Evolutionary conservation across 176 grass and related monocot genomes (phyloP).

Genomic region (Aegilops tauschii): DNA sequence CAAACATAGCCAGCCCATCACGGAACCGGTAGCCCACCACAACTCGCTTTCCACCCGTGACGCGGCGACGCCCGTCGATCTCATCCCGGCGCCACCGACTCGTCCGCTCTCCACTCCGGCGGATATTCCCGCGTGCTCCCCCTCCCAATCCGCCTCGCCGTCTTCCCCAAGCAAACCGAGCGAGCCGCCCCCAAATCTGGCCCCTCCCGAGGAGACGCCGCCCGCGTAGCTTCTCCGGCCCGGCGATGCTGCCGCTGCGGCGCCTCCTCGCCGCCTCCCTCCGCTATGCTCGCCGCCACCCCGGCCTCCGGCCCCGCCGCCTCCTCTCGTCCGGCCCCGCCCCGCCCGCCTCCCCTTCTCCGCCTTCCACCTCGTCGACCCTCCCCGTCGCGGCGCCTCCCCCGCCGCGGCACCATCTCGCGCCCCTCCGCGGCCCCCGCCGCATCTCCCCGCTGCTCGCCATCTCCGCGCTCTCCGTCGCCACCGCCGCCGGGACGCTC

Average conservation of each 20-base stretch:
- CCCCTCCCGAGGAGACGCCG: not conserved
- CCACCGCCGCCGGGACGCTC: constrained; percentile 20
- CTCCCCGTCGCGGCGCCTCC: constrained; percentile 26
- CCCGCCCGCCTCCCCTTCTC: not conserved
- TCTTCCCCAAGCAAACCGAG: constrained; percentile 35
- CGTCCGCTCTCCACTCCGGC: constrained; percentile 21
- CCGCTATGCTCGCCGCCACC: constrained; percentile 15
- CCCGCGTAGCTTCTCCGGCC: not conserved
- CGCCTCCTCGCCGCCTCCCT: constrained; percentile 22
- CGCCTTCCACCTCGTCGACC: constrained; percentile 7
- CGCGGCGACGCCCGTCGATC: not conserved
- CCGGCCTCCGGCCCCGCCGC: constrained; percentile 14
- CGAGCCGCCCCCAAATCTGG: not conserved
- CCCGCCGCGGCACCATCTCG: constrained; percentile 38
- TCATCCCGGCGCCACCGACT: not conserved
- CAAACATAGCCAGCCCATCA: constrained; percentile 22
- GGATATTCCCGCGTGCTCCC: constrained; percentile 34
- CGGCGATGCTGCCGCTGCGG: constrained; percentile 52
- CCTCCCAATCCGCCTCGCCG: constrained; percentile 16
- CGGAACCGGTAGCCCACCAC: constrained; percentile 4
- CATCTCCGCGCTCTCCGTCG: constrained; percentile 40
- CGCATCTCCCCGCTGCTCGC: constrained; percentile 50
- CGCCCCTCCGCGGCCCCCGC: constrained; percentile 38
- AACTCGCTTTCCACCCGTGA: not conserved
- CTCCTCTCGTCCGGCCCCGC: constrained; percentile 20